Conservation (phyloP, 2,329 filamentous ascomycete genomes). For the Alternaria postmessia region DNA sequence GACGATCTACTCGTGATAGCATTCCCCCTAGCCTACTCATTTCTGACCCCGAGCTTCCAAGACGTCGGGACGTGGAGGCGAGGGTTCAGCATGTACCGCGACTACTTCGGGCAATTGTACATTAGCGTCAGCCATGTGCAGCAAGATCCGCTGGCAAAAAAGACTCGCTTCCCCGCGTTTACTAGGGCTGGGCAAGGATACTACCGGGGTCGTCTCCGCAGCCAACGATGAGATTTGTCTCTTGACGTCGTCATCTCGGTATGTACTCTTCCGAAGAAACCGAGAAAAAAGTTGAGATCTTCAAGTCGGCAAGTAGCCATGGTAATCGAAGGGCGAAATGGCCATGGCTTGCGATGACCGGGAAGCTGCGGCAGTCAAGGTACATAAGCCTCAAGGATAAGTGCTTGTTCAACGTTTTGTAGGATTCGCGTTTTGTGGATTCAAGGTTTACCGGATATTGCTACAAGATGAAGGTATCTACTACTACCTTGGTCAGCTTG, state of each 20-base stretch:
- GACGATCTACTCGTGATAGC: not conserved
- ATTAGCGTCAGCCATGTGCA: constrained; percentile 7
- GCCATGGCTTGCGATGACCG: not conserved
- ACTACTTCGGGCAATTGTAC: not conserved
- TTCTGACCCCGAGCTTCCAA: not conserved
- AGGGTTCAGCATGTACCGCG: not conserved
- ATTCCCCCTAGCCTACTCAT: not conserved
- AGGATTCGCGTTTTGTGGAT: not conserved
- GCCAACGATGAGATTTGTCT: not conserved
- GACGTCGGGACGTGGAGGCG: constrained; percentile 3
- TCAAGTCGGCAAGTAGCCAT: not conserved
- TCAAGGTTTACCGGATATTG: not conserved
- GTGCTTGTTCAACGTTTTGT: not conserved
- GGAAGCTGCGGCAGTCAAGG: not conserved
- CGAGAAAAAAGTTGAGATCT: not conserved
- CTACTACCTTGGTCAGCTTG: not conserved
- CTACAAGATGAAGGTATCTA: not conserved
- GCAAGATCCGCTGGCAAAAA: not conserved
- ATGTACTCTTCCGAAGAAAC: constrained; percentile 7
- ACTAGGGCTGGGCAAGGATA: not conserved
- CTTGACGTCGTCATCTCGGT: constrained; percentile 21
- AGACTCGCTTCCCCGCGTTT: constrained; percentile 20
- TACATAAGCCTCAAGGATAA: not conserved
- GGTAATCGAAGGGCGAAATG: not conserved
- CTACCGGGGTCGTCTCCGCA: not conserved